phyloP scores from a whole-genome alignment of 495 filamentous ascomycete species.

The Saxophila tyrrhenica region DNA sequence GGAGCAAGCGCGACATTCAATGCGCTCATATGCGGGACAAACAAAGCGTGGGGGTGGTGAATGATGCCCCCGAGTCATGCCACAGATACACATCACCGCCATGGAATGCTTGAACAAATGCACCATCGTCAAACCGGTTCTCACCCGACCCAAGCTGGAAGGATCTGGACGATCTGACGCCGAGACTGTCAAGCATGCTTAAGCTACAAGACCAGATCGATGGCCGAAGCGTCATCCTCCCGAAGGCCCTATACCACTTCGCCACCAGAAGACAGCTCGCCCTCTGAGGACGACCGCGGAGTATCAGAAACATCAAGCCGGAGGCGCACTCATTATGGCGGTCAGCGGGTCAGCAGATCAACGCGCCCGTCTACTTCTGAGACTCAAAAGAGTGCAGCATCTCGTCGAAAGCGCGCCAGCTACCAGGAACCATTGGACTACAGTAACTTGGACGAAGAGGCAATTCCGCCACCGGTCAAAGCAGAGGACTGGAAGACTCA shows the following conservation, averaged over 20 bases:
- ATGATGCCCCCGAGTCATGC: no score
- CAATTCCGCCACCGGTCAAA: slow-evolving; percentile 8
- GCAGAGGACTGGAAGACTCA: not conserved
- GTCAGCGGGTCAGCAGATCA: slow-evolving; percentile 7
- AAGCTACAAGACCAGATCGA: not conserved
- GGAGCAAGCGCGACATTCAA: no score
- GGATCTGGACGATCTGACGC: no score
- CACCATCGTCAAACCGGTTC: no score
- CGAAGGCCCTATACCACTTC: no score
- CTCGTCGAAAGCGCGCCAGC: slow-evolving; percentile 7
- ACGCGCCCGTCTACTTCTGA: not conserved
- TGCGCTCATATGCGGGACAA: no score
- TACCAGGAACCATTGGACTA: slow-evolving; percentile 13
- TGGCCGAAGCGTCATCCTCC: not conserved
- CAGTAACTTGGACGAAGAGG: slow-evolving; percentile 15
- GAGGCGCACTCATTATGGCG: slow-evolving; percentile 12
- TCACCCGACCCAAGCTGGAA: no score
- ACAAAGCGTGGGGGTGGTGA: no score
- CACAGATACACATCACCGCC: no score
- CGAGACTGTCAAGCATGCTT: no score
- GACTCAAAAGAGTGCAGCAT: not conserved
- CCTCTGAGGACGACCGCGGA: not conserved
- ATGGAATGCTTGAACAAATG: no score
- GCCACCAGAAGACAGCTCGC: not conserved
- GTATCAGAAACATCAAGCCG: not conserved